Conservation (phyloP, 306 rosid genomes). For the Oxytropis ochrocephala region DNA sequence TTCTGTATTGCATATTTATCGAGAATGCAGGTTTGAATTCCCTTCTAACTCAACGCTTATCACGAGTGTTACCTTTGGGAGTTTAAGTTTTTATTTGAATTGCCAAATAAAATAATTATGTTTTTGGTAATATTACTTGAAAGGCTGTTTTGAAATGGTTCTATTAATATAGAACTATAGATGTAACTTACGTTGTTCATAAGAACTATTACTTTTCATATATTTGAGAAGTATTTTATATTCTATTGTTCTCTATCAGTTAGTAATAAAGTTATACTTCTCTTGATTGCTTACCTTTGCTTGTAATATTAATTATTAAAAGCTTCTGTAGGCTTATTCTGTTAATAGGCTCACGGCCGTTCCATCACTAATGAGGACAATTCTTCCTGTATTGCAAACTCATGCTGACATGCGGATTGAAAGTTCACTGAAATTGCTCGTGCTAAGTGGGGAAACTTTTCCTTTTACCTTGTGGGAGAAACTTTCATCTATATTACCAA, state of each 20-base stretch:
- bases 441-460: constrained; percentile 80
- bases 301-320: not conserved
- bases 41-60: not conserved
- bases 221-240: constrained; percentile 3
- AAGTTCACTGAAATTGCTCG: constrained; percentile 59
- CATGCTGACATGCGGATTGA: constrained; percentile 9
- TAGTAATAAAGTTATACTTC: not conserved
- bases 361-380: constrained; percentile 74
- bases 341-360: constrained; percentile 63
- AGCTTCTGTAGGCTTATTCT: constrained; percentile 58
- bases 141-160: constrained; percentile 3
- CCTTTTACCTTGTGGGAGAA: constrained; percentile 57
- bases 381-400: constrained; percentile 63
- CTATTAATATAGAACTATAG: not conserved
- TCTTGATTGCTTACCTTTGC: constrained; percentile 14
- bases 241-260: constrained; percentile 2
- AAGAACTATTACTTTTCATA: not conserved
- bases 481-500: constrained; percentile 56
- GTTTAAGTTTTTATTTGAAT: not conserved
- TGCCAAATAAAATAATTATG: not conserved
- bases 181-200: not conserved
- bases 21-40: not conserved
- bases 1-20: not conserved
- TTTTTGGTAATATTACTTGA: not conserved
- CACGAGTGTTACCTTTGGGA: not conserved